Evolutionary conservation across 129 eudicot species (phyloP).

Genomic region (Dittrichia graveolens): DNA sequence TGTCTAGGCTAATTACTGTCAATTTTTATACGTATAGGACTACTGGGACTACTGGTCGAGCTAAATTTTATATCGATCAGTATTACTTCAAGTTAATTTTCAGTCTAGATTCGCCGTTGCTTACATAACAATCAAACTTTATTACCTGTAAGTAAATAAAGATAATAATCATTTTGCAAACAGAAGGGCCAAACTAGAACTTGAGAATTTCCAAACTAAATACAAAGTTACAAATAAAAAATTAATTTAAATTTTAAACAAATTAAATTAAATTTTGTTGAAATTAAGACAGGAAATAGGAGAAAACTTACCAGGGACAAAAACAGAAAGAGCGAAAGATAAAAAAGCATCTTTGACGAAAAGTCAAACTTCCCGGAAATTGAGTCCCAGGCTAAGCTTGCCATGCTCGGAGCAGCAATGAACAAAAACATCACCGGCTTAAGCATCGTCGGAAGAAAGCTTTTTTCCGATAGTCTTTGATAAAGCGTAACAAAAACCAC

Average conservation of each 20-base stretch:
- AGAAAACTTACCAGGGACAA: conserved; percentile 52
- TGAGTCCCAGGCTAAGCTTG: conserved; percentile 69
- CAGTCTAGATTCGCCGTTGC: no score
- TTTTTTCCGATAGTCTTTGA: conserved; percentile 48
- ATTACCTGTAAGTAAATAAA: no score
- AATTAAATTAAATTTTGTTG: neutral
- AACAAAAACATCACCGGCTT: conserved; percentile 67
- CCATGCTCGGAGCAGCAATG: conserved; percentile 71
- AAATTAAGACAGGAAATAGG: neutral
- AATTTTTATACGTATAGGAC: no score
- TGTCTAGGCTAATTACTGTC: no score
- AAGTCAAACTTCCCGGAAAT: conserved; percentile 52
- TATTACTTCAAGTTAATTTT: no score
- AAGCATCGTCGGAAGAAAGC: conserved; percentile 41
- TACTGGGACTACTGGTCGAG: no score
- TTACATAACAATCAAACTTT: no score
- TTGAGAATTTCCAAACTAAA: no score
- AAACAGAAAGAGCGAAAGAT: conserved; percentile 58
- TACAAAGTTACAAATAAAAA: no score
- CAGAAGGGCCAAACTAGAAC: no score
- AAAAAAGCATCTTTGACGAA: conserved; percentile 69
- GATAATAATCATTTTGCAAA: no score
- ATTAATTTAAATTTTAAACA: neutral
- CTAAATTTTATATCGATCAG: no score
- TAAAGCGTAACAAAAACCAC: conserved; percentile 65